phyloP scores from a whole-genome alignment of 805 yeast species.

The Yamadazyma scolyti region DNA sequence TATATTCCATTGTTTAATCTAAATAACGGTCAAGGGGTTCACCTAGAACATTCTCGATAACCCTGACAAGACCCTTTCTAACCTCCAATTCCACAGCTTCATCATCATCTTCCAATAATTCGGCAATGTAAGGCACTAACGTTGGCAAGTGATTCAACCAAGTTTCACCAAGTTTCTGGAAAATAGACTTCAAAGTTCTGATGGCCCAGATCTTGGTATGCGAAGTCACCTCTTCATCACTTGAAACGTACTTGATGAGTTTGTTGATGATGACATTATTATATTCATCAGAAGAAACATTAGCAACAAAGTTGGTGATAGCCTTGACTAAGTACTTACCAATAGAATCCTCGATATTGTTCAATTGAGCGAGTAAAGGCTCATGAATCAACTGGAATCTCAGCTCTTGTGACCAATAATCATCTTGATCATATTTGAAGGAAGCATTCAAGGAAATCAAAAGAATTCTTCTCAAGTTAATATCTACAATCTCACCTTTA shows the following conservation, averaged over 20 bases:
- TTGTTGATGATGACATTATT: conserved; percentile 59
- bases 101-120: conserved; percentile 90
- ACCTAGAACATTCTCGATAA: conserved; percentile 87
- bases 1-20: conserved; percentile 23
- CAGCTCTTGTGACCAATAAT: conserved; percentile 87
- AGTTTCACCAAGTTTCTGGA: conserved; percentile 89
- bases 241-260: conserved; percentile 33
- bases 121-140: conserved; percentile 93
- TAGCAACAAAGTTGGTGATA: conserved; percentile 67
- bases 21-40: conserved; percentile 88
- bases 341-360: conserved; percentile 63
- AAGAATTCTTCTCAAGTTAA: conserved; percentile 67
- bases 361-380: conserved; percentile 63
- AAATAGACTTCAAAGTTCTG: conserved; percentile 71
- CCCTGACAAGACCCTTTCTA: conserved; percentile 84
- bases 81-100: conserved; percentile 89
- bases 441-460: conserved; percentile 73
- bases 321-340: conserved; percentile 82
- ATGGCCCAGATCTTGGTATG: conserved; percentile 84
- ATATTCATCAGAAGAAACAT: conserved; percentile 64
- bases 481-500: conserved; percentile 34
- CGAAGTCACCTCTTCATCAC: conserved; percentile 52
- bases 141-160: conserved; percentile 92
- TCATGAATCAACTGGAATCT: conserved; percentile 72
- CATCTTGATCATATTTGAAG: conserved; percentile 86